Evolutionary conservation across 176 grass and related monocot genomes (phyloP).

Genomic region (Guadua angustifolia): DNA sequence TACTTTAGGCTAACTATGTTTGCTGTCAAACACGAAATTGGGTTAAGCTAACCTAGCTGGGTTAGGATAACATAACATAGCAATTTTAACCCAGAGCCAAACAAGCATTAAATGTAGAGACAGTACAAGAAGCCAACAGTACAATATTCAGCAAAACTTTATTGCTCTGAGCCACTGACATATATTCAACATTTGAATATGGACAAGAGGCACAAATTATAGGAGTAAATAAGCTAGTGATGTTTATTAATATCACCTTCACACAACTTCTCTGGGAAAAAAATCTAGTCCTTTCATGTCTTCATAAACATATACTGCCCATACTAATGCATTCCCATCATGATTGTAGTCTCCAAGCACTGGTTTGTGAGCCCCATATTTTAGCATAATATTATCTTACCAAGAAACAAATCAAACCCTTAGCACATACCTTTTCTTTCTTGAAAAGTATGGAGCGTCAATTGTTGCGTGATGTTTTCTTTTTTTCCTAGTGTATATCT

Average conservation of each 20-base stretch:
- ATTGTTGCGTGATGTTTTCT: background rate
- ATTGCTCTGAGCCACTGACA: background rate
- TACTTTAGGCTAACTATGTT: slow-evolving; percentile 10
- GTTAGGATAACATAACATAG: background rate
- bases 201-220: background rate
- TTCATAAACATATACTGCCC: background rate
- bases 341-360: background rate
- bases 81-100: background rate
- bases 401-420: background rate
- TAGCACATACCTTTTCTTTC: background rate
- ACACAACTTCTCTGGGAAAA: background rate
- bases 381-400: background rate
- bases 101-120: background rate
- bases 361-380: background rate
- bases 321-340: background rate
- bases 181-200: background rate
- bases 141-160: slow-evolving; percentile 28
- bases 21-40: slow-evolving; percentile 26
- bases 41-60: slow-evolving; percentile 26
- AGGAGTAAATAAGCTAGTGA: background rate
- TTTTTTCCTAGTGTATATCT: background rate
- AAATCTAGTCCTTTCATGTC: background rate
- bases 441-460: background rate
- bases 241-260: background rate
- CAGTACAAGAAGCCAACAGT: background rate